A percentile compares a stretch with the other conserved stretches of the same genome.
Evolutionary conservation across 2,329 filamentous ascomycete genomes (phyloP).

Genomic region (Botryotinia globosa): DNA sequence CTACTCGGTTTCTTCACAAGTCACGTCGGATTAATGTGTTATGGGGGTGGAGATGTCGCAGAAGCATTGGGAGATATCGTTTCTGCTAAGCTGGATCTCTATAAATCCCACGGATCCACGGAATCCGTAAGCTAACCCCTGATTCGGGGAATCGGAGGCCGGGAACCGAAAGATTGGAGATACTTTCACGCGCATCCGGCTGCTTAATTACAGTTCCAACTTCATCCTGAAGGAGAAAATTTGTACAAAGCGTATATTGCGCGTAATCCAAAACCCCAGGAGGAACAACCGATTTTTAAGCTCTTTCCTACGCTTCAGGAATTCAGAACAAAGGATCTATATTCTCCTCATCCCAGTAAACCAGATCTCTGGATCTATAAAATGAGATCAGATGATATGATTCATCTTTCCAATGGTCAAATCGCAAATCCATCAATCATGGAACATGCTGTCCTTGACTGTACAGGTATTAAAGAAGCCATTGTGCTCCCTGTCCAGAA

Average conservation of each 20-base stretch:
- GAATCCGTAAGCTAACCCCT: neutral
- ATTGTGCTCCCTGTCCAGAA: conserved; percentile 28
- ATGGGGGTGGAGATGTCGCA: conserved; percentile 15
- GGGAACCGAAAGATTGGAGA: conserved; percentile 4
- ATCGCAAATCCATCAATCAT: conserved; percentile 9
- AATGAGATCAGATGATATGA: conserved; percentile 21
- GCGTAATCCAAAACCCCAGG: neutral
- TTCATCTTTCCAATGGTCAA: conserved; percentile 8
- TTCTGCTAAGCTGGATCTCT: neutral
- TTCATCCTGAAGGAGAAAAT: conserved; percentile 18
- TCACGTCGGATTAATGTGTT: neutral
- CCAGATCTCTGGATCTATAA: conserved; percentile 19
- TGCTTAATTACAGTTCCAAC: neutral
- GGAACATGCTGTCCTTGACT: conserved; percentile 21
- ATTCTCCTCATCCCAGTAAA: conserved; percentile 16
- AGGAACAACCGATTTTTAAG: neutral
- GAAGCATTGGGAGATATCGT: conserved; percentile 1
- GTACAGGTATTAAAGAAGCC: conserved; percentile 36
- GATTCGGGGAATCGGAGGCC: neutral
- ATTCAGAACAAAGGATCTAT: conserved; percentile 14
- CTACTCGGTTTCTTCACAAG: neutral
- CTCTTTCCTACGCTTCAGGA: conserved; percentile 1
- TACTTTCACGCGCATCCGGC: neutral
- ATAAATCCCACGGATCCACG: neutral
- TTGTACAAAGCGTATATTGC: neutral